Base-by-base conservation (phyloP, 2,329 filamentous ascomycete genomes). In the Botrytis elliptica region DNA sequence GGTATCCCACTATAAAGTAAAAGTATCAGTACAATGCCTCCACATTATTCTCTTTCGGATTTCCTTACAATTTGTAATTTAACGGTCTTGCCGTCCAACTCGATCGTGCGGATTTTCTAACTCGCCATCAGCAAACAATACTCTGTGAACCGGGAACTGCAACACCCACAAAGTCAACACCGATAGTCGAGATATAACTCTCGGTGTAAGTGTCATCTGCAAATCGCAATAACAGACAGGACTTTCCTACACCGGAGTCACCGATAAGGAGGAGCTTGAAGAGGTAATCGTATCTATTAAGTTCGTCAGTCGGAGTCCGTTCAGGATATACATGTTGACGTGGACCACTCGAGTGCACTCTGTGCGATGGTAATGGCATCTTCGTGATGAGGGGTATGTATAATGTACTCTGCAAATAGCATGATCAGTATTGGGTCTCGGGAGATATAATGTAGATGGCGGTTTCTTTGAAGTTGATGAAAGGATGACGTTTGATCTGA, bases 181-280 rank as follows among this genome's bases (percentile, higher is more conserved):
- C 96, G 85, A 99, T 99, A 80, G 96, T 99, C 77, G 96, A 98
- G 87, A 99, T 99, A 88, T 98, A 99, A 84, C 93, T 97, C 88
- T 98, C 96, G 76, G 96, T 99, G 88, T 98, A 99, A 84, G 96
- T 98, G 83, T 98, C 95, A 84, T 98, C 96, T 83, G 96, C 96
- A 83, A 99, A 99, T 87, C 96, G 94, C 83, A 99, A 89, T 80
- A 99, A 89, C 87, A 99, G 85, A 86, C 96, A 99, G 83, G 96
- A 99, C 92, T 99, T 99, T 92, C 96, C 96, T 82, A 99, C 96
- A 91, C 96, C 96, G 84, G 96, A 99, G 85, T 99, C 96, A 86
- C 96, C 96, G 91, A 99, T 99, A 88, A 99, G 95, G 85, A 99
- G 93, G 79, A 99, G 94, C 91, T 99, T 99, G 91, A 99, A 99